Percentiles rank a stretch among this genome's conserved stretches.
phyloP scores from a whole-genome alignment of 2,329 filamentous ascomycete genomes.

The Periconia macrospinosa region DNA sequence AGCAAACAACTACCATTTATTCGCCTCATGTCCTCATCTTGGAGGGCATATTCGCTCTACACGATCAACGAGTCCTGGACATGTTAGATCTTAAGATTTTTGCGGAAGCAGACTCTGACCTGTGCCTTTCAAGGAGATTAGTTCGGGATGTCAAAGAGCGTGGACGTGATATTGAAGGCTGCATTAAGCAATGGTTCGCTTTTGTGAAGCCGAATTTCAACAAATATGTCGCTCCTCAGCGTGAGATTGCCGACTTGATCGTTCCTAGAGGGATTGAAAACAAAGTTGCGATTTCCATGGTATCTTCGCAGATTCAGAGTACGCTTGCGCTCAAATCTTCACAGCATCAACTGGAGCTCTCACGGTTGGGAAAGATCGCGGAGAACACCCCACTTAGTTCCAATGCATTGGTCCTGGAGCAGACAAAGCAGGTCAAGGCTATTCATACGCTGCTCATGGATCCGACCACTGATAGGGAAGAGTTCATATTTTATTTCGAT shows the following conservation, averaged over 20 bases:
- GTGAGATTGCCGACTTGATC: slow-evolving; percentile 90
- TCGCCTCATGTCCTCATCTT: slow-evolving; percentile 94
- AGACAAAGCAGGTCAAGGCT: slow-evolving; percentile 77
- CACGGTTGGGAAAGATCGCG: slow-evolving; percentile 71
- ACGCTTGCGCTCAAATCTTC: slow-evolving; percentile 85
- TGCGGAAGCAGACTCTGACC: slow-evolving; percentile 92
- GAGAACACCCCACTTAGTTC: slow-evolving; percentile 72
- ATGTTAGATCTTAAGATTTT: slow-evolving; percentile 95
- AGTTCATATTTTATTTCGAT: slow-evolving; percentile 98
- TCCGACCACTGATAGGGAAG: slow-evolving; percentile 75
- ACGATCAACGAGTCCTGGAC: slow-evolving; percentile 82
- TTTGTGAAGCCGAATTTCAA: slow-evolving; percentile 98
- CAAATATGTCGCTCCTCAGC: slow-evolving; percentile 89
- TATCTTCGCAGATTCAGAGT: slow-evolving; percentile 88
- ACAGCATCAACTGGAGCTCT: slow-evolving; percentile 77
- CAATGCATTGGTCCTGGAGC: slow-evolving; percentile 72
- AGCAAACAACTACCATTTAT: slow-evolving; percentile 84
- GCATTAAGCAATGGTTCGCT: slow-evolving; percentile 96
- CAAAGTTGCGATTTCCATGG: slow-evolving; percentile 90
- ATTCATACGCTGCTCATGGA: slow-evolving; percentile 92
- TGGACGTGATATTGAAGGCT: slow-evolving; percentile 88
- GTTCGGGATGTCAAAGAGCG: slow-evolving; percentile 86
- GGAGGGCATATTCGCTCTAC: slow-evolving; percentile 93
- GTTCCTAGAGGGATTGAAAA: slow-evolving; percentile 95
- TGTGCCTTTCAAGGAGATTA: slow-evolving; percentile 86